phyloP scores from a whole-genome alignment of 2,329 filamentous ascomycete species.

The Cladorrhinum sp. region DNA sequence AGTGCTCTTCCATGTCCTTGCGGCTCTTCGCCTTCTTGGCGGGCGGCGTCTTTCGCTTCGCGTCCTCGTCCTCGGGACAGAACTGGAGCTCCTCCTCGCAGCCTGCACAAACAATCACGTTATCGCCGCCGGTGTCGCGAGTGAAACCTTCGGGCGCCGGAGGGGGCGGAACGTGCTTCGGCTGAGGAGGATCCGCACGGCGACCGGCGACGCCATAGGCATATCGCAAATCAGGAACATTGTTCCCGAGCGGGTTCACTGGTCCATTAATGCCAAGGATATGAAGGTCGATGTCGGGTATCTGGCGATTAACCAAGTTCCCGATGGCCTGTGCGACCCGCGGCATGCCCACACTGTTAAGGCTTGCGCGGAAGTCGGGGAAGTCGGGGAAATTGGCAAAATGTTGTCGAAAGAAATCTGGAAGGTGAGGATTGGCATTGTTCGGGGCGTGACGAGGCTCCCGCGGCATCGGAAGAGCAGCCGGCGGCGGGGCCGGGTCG shows the following conservation, averaged over 20 bases:
- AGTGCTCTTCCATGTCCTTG: constrained; percentile 64
- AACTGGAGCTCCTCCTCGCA: constrained; percentile 82
- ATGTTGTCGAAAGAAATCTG: neutral
- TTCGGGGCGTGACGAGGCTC: neutral
- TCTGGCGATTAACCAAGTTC: constrained; percentile 2
- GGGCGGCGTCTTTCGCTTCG: constrained; percentile 27
- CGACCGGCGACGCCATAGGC: constrained; percentile 32
- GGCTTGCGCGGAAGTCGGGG: neutral
- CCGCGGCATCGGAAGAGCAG: constrained; percentile 2
- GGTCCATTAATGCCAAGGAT: constrained; percentile 1
- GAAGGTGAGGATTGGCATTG: neutral
- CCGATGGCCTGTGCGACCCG: neutral
- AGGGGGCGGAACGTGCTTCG: constrained; percentile 60
- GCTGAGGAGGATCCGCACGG: constrained; percentile 24
- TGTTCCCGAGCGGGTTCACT: constrained; percentile 29
- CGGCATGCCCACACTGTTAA: neutral
- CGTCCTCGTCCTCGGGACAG: constrained; percentile 49
- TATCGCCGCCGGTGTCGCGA: constrained; percentile 67
- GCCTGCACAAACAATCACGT: constrained; percentile 77
- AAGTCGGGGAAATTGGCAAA: neutral
- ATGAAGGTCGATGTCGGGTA: constrained; percentile 31
- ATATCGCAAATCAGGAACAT: constrained; percentile 36
- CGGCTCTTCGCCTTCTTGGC: constrained; percentile 43
- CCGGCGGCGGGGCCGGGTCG: constrained; percentile 2
- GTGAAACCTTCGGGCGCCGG: constrained; percentile 74